Evolutionary conservation across 192 early-diverging fungal genomes (phyloP).

Genomic region (Coemansia sp.): DNA sequence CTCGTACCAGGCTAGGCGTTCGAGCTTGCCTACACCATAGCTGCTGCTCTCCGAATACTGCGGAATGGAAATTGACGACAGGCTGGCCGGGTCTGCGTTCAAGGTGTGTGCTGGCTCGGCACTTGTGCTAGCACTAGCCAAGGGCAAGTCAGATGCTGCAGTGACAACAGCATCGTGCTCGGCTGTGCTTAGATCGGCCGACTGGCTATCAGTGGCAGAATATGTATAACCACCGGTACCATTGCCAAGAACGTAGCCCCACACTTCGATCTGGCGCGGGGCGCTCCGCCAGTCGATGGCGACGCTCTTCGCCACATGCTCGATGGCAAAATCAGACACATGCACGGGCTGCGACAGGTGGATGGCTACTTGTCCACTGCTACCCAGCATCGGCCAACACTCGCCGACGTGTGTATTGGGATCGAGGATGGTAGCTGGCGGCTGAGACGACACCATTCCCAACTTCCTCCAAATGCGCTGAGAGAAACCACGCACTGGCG

Average conservation of each 20-base stretch:
- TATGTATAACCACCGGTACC: not conserved
- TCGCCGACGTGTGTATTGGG: conserved; percentile 63
- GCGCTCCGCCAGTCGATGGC: conserved; percentile 65
- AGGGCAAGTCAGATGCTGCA: not conserved
- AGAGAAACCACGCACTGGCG: conserved; percentile 21
- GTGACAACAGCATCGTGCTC: not conserved
- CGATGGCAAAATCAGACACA: conserved; percentile 65
- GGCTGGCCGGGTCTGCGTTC: not conserved
- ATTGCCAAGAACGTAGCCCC: conserved; percentile 55
- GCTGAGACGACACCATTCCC: conserved; percentile 45
- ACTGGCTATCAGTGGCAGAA: not conserved
- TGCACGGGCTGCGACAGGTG: conserved; percentile 62
- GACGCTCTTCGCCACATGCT: conserved; percentile 65
- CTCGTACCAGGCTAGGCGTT: conserved; percentile 37
- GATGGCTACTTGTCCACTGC: conserved; percentile 64
- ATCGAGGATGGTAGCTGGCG: conserved; percentile 48
- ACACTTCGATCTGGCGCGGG: conserved; percentile 67
- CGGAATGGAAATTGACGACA: conserved; percentile 20
- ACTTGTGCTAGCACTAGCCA: not conserved
- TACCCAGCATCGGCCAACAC: conserved; percentile 76
- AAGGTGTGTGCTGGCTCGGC: not conserved
- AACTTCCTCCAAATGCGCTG: conserved; percentile 25
- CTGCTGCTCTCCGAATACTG: conserved; percentile 27
- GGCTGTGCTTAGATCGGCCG: not conserved
- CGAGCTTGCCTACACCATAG: conserved; percentile 28